A percentile compares a stretch with the other conserved stretches of the same genome.
These are phyloP conservation scores for Lachnellula occidentalis DNA, from an alignment of 2,329 filamentous ascomycete species.

Conservation along the genomic window DNA sequence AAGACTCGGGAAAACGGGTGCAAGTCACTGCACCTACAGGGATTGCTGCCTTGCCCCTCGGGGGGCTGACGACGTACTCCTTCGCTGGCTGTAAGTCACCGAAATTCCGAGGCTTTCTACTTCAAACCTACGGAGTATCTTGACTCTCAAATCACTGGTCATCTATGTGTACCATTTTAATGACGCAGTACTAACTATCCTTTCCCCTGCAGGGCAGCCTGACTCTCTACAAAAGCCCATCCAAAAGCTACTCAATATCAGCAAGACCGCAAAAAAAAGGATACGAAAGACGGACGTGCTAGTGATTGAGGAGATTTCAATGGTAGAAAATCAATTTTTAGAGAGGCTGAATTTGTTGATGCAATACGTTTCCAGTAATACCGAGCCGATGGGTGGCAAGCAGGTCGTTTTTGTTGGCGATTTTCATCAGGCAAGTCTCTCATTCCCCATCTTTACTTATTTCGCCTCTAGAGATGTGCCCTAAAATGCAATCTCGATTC, in stretches of 20 bases:
- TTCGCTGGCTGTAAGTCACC: slow-evolving; percentile 18
- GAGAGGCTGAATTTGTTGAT: slow-evolving; percentile 23
- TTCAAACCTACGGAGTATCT: too few species aligned
- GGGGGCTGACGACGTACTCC: slow-evolving; percentile 24
- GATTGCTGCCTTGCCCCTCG: slow-evolving; percentile 25
- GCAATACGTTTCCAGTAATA: slow-evolving; percentile 8
- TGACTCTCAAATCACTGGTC: too few species aligned
- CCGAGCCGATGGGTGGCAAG: slow-evolving; percentile 23
- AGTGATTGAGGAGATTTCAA: slow-evolving; percentile 28
- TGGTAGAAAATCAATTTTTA: slow-evolving; percentile 27
- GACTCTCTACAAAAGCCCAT: slow-evolving; percentile 19
- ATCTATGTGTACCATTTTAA: too few species aligned
- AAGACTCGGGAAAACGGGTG: neutral
- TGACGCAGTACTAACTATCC: too few species aligned
- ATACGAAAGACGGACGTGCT: slow-evolving; percentile 15
- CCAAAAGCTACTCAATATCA: slow-evolving; percentile 3
- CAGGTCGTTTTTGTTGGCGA: slow-evolving; percentile 28
- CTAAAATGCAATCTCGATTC: too few species aligned
- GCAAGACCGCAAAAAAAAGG: neutral
- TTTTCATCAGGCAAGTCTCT: slow-evolving; percentile 16
- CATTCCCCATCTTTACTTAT: too few species aligned
- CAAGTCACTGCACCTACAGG: slow-evolving; percentile 27
- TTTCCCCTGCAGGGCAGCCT: slow-evolving; percentile 6
- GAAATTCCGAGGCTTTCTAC: too few species aligned
- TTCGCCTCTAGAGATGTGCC: too few species aligned